Base-by-base conservation (phyloP, 257 asterid species). In the Agastache rugosa region DNA sequence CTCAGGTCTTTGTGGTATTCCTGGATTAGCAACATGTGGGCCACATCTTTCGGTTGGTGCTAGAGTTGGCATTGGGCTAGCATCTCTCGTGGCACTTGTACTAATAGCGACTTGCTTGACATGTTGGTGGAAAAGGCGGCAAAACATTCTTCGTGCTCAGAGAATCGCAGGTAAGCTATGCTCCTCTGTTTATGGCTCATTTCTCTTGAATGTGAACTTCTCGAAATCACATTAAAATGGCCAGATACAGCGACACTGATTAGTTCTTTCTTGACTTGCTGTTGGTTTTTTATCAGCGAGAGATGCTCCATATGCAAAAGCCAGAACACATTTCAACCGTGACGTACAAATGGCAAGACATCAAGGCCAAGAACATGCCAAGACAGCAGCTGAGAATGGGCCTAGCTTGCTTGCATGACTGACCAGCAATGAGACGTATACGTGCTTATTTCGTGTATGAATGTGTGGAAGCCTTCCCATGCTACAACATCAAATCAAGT, bases 111-210 rank as follows among this genome's bases (percentile, higher is more conserved):
- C 94, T 45, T 92, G 96, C 91, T 67, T 82, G 69, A 85, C 89
- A 5, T 85, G 93, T 74, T 92, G 99, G 99, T 92, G 98, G 99
- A 95, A 91, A 84, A 81, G 98, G 80, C 78, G 96, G 45, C 92
- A 92, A 83, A 95, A 92, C 74, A 85, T 95, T 81, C 94, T 95
- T 63, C 93, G 98, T 69, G 80, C 97, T 75, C 96, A 91, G 80
- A 87, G 89, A 87, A 86, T 90, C 35, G 96, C 98, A 39, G 96
- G 99, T 92, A 77, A 17, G 27, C 63, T 51, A n/a, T 23, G 42
- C 8, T 39, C 44, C 47, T 59, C 6, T 27, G 12, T 59, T 16
- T n/a, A 16, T 15, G 41, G 72, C 15, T 74, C 56, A 42, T 29
- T 53, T 42, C 20, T 20, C 35, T 51, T 51, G 50, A 56, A 68